These are phyloP conservation scores for Heliosperma pusillum DNA, from an alignment of 148 eudicot species.

Conservation along the genomic window DNA sequence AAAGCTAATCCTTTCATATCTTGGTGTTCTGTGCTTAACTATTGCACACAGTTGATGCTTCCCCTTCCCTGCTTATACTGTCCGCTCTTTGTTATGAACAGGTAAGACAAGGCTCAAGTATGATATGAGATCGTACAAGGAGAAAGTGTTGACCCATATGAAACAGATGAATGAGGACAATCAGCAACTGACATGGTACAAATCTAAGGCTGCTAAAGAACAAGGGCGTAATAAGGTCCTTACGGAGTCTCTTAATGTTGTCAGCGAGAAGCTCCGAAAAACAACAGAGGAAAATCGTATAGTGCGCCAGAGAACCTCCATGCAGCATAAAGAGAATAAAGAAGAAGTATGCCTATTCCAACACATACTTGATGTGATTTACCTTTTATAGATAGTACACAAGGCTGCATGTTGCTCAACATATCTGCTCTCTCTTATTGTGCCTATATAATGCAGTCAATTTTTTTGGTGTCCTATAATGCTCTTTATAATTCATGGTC, in stretches of 20 bases:
- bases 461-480: not conserved
- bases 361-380: not conserved
- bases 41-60: constrained; percentile 4
- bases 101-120: constrained; percentile 63
- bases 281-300: constrained; percentile 44
- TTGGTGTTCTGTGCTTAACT: not conserved
- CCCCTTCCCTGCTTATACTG: not conserved
- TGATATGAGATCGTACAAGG: constrained; percentile 59
- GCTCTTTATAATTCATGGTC: not conserved
- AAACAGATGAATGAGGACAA: constrained; percentile 80
- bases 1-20: not conserved
- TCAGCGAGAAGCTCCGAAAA: constrained; percentile 49
- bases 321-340: constrained; percentile 47
- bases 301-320: constrained; percentile 51
- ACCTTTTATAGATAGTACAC: not conserved
- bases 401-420: not conserved
- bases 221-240: constrained; percentile 44
- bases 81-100: constrained; percentile 19
- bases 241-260: constrained; percentile 38
- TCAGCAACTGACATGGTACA: constrained; percentile 53
- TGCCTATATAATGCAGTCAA: not conserved
- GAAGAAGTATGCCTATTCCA: constrained; percentile 49
- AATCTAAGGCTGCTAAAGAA: constrained; percentile 49
- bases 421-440: not conserved
- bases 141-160: constrained; percentile 52